Evolutionary conservation across 1,284 basidiomycete species (phyloP), one percentile per base, ranked within the genome.

Genomic region (Ganoderma meredithae): DNA sequence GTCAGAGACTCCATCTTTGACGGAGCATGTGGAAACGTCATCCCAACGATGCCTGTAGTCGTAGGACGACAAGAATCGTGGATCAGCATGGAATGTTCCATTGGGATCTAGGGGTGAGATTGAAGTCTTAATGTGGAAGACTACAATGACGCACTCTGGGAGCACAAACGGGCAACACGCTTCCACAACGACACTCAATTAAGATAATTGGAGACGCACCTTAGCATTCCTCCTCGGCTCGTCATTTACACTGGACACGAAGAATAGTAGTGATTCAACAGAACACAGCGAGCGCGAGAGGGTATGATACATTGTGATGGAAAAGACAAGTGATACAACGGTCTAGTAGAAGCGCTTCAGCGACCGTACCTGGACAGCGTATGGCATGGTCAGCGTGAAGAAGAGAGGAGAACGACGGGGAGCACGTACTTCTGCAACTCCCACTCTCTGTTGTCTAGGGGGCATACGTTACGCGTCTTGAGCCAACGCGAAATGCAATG

Each of bases 401-500:
- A 41, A 52, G 15, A 25, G 19, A 19, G 15, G 17, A 27, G 62
- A 55, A 25, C 12, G 27, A 25, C 7, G 19, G 19, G n/a, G 39
- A 33, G 1, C 22, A 85, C 92, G 73, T 81, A 96, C 93, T 96
- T 96, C 83, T 97, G 95, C 76, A 95, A 82, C 78, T 96, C 95
- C 95, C 96, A 96, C 78, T 96, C 95, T 78, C 94, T 89, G 83
- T 99, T 99, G 82, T 99, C 98, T 68, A 99, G 84, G 3, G 97
- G 98, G 80, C 98, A 99, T 58, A 99, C 98, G 82, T 99, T 98
- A 74, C 98, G 90, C 22, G 98, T 99, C 87, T 99, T 99, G 74
- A 99, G 88, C 98, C 98, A 99, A 63, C 98, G 91, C 25, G 97
- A 98, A 79, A 99, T 99, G 82, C 97, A 99, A 82, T 99, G 97